Evolutionary conservation across 2,329 filamentous ascomycete species (phyloP).

Genomic region (Penicillium sp.): DNA sequence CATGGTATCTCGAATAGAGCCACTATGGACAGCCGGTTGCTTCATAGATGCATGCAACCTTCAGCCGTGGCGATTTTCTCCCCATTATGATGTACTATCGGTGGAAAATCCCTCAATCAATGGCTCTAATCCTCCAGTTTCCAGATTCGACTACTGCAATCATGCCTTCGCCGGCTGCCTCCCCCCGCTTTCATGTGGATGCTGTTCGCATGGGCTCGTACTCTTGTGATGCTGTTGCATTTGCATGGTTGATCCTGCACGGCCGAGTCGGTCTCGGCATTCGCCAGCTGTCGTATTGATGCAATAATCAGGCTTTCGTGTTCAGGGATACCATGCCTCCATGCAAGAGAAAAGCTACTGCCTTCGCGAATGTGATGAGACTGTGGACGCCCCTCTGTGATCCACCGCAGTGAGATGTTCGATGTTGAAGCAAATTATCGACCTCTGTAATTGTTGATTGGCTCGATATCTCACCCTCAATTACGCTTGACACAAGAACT

Average conservation of each 20-base stretch:
- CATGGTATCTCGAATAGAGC: conserved; percentile 34
- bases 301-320: conserved; percentile 27
- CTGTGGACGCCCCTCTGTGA: conserved; percentile 17
- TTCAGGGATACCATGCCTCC: conserved; percentile 28
- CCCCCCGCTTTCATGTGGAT: conserved; percentile 35
- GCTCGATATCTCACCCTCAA: conserved; percentile 15
- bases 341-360: conserved; percentile 20
- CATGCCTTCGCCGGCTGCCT: conserved; percentile 28
- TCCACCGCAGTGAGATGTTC: conserved; percentile 17
- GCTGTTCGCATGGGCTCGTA: conserved; percentile 32
- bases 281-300: conserved; percentile 41
- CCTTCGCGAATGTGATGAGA: conserved; percentile 25
- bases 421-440: conserved; percentile 8
- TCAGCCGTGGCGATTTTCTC: conserved; percentile 40
- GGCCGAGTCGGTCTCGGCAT: conserved; percentile 27
- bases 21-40: conserved; percentile 36
- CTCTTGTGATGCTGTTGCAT: conserved; percentile 28
- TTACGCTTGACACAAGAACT: conserved; percentile 20
- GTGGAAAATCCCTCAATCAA: conserved; percentile 41
- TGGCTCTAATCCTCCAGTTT: conserved; percentile 24
- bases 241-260: conserved; percentile 38
- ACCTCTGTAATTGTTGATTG: conserved; percentile 20
- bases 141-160: conserved; percentile 32
- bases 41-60: conserved; percentile 42
- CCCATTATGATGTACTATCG: conserved; percentile 31